A percentile compares a stretch with the other conserved stretches of the same genome.
Evolutionary conservation across 352 stramenopile species (phyloP).

Genomic region (Elongisporangium prolatum): DNA sequence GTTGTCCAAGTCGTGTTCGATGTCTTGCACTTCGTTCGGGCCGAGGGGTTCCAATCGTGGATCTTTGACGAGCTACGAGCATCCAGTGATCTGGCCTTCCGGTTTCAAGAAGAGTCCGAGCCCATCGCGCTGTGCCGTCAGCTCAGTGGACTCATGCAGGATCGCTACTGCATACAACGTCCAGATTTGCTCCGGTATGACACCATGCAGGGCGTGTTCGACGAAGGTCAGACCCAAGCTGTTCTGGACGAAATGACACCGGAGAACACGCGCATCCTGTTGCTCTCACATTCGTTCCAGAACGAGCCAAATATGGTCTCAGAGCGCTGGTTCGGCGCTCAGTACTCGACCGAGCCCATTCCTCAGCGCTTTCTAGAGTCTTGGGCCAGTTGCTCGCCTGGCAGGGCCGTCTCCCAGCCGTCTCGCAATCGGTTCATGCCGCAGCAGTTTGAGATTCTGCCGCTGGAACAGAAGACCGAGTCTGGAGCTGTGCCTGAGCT

Average conservation of each 20-base stretch:
- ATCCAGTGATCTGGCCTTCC: conserved; percentile 44
- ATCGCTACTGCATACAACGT: conserved; percentile 27
- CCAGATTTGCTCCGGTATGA: conserved; percentile 57
- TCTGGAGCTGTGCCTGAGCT: conserved; percentile 25
- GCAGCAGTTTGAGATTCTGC: conserved; percentile 45
- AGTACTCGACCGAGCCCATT: conserved; percentile 43
- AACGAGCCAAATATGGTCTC: conserved; percentile 4
- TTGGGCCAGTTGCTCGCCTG: conserved; percentile 15
- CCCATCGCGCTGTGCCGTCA: conserved; percentile 30
- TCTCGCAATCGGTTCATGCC: conserved; percentile 69
- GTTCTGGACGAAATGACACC: conserved; percentile 43
- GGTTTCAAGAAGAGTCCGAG: conserved; percentile 58
- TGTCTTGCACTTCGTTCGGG: conserved; percentile 22
- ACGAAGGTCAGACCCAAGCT: conserved; percentile 11
- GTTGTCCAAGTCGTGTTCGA: conserved; percentile 48
- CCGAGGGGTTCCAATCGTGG: conserved; percentile 25
- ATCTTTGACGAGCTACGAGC: conserved; percentile 53
- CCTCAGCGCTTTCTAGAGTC: conserved; percentile 8
- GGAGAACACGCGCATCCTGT: conserved; percentile 49
- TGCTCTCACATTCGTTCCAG: conserved; percentile 48
- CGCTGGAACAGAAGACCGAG: conserved; percentile 2
- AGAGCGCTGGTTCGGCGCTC: conserved; percentile 61
- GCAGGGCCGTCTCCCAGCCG: conserved; percentile 10
- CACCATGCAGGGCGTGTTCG: conserved; percentile 43
- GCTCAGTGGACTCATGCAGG: conserved; percentile 57